A percentile compares a stretch with the other conserved stretches of the same genome.
These are phyloP conservation scores for Clarireedia paspali DNA, from an alignment of 2,329 filamentous ascomycete genomes.

Conservation along the genomic window DNA sequence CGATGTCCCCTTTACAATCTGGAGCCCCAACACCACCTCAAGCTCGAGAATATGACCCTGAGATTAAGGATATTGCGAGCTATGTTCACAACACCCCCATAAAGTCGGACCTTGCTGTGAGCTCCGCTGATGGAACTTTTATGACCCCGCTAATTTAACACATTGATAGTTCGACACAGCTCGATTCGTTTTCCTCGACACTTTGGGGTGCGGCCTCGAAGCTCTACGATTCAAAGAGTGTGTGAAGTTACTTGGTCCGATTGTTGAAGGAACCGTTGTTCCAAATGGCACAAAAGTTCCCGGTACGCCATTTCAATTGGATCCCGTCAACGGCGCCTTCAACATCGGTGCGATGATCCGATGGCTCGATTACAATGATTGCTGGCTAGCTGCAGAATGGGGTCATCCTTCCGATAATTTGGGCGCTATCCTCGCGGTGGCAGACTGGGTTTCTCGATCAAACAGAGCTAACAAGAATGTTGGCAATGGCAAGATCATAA, in stretches of 20 bases:
- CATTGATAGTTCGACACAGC: slow-evolving; percentile 76
- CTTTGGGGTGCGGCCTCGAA: slow-evolving; percentile 92
- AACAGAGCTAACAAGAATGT: slow-evolving; percentile 69
- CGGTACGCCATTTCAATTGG: slow-evolving; percentile 87
- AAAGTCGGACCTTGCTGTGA: slow-evolving; percentile 84
- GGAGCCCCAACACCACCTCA: slow-evolving; percentile 42
- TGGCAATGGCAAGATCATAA: slow-evolving; percentile 81
- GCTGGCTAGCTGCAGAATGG: slow-evolving; percentile 98
- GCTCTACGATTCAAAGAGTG: slow-evolving; percentile 94
- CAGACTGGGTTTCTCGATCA: slow-evolving; percentile 95
- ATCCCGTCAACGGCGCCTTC: slow-evolving; percentile 93
- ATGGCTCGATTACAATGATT: slow-evolving; percentile 99
- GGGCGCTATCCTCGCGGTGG: slow-evolving; percentile 90
- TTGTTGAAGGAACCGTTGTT: slow-evolving; percentile 83
- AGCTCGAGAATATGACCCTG: slow-evolving; percentile 69
- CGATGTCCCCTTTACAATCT: slow-evolving; percentile 31
- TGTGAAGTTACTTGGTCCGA: slow-evolving; percentile 85
- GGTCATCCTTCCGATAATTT: slow-evolving; percentile 98
- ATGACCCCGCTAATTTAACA: slow-evolving; percentile 14
- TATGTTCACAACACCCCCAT: slow-evolving; percentile 92
- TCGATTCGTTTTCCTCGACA: slow-evolving; percentile 93
- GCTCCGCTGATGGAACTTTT: slow-evolving; percentile 29
- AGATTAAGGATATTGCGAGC: slow-evolving; percentile 89
- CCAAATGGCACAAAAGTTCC: slow-evolving; percentile 88
- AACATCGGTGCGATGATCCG: slow-evolving; percentile 99